Conservation (phyloP, 2,329 filamentous ascomycete genomes). For the Cyphellophora attinorum region DNA sequence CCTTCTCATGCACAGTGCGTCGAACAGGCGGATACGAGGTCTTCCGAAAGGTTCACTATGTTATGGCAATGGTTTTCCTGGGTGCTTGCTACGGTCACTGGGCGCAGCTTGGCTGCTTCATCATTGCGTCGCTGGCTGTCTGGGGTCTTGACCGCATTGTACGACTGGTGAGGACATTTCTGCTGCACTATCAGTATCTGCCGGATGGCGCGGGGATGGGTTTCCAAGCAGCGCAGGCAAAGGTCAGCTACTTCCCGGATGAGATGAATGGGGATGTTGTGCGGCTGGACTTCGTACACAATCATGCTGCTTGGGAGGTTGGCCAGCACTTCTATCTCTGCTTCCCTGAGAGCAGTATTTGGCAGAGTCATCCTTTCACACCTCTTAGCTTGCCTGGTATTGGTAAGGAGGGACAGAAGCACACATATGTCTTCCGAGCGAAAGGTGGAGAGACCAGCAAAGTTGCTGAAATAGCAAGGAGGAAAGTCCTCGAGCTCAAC, state of each 20-base stretch:
- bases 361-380: constrained; percentile 66
- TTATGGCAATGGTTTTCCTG: constrained; percentile 64
- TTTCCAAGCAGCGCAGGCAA: constrained; percentile 46
- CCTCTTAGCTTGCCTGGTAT: constrained; percentile 44
- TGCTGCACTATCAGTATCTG: constrained; percentile 52
- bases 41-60: constrained; percentile 65
- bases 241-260: constrained; percentile 45
- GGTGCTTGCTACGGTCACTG: constrained; percentile 70
- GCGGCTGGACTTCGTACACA: constrained; percentile 55
- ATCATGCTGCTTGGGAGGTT: constrained; percentile 52
- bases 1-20: constrained; percentile 50
- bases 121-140: constrained; percentile 56
- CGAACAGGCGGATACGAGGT: constrained; percentile 67
- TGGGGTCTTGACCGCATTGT: constrained; percentile 56
- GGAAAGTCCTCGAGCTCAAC: background rate
- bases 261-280: constrained; percentile 52
- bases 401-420: constrained; percentile 15
- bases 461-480: constrained; percentile 36
- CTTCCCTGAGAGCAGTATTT: constrained; percentile 57
- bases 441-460: constrained; percentile 48
- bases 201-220: constrained; percentile 33
- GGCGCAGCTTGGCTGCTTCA: constrained; percentile 57
- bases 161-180: constrained; percentile 46
- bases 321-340: constrained; percentile 66
- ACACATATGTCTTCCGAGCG: constrained; percentile 26